Percentiles rank a stretch among this genome's conserved stretches.
These are phyloP conservation scores for Mucor velutinosus DNA, from an alignment of 371 early-diverging fungal genomes.

Conservation along the genomic window DNA sequence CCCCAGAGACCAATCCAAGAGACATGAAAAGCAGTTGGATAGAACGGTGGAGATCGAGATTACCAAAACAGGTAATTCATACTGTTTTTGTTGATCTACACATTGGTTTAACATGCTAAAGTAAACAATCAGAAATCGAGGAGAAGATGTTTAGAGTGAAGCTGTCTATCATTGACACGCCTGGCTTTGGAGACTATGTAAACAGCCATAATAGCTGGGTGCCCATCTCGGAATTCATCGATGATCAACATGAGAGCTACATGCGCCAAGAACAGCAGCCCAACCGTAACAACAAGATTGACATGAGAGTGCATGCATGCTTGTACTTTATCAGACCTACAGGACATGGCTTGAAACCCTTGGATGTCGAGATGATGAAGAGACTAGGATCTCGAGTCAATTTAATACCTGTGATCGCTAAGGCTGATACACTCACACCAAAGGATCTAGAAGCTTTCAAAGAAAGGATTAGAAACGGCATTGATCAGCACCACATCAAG, in stretches of 20 bases:
- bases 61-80: constrained; percentile 61
- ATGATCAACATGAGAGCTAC: constrained; percentile 92
- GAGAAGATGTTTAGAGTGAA: constrained; percentile 95
- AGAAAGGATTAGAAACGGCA: constrained; percentile 71
- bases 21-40: constrained; percentile 63
- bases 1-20: constrained; percentile 55
- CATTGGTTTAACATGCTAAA: constrained; percentile 9
- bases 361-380: constrained; percentile 93
- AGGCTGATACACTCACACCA: constrained; percentile 74
- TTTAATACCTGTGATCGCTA: constrained; percentile 83
- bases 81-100: not conserved
- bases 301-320: constrained; percentile 86
- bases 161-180: constrained; percentile 88
- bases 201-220: constrained; percentile 73
- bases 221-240: constrained; percentile 79
- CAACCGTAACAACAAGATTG: constrained; percentile 57
- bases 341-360: constrained; percentile 84
- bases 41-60: constrained; percentile 85
- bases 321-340: constrained; percentile 92
- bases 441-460: constrained; percentile 81
- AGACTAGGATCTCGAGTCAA: constrained; percentile 82
- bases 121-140: constrained; percentile 76
- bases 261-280: constrained; percentile 75
- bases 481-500: constrained; percentile 73
- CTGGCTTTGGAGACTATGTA: constrained; percentile 90